Conservation (phyloP, 176 grass and related monocot genomes). For the Avena insularis region DNA sequence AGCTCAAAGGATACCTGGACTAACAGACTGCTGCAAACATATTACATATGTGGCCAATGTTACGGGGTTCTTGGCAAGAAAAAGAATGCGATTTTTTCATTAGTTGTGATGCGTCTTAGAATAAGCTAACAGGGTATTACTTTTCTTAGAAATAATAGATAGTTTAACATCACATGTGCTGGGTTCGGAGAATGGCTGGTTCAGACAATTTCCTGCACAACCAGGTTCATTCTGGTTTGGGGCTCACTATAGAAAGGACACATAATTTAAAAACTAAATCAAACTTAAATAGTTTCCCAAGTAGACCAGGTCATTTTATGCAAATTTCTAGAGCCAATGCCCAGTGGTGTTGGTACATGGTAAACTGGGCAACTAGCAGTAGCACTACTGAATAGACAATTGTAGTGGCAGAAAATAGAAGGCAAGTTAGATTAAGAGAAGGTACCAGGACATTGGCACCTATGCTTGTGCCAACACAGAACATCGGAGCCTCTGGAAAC, state of each 20-base stretch:
- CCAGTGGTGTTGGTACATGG: neutral
- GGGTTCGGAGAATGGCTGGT: neutral
- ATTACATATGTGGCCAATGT: neutral
- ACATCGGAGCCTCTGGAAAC: conserved; percentile 74
- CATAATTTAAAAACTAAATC: neutral
- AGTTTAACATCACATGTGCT: conserved; percentile 22
- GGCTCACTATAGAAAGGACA: conserved; percentile 1
- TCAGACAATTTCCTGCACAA: conserved; percentile 13
- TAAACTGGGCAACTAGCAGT: conserved; percentile 14
- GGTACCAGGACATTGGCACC: conserved; percentile 96
- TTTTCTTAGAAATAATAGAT: conserved; percentile 8
- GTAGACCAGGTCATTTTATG: conserved; percentile 8
- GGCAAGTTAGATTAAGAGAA: neutral
- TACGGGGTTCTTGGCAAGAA: neutral
- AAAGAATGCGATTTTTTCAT: conserved; percentile 14
- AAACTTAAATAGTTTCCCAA: conserved; percentile 14
- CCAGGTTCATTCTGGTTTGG: conserved; percentile 10
- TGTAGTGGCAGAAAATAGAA: neutral
- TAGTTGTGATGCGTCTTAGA: neutral
- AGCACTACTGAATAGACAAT: neutral
- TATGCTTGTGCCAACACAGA: conserved; percentile 96
- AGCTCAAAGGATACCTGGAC: conserved; percentile 28
- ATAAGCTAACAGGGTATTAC: neutral
- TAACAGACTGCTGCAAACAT: neutral
- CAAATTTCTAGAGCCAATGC: neutral